Conservation (phyloP, 2,329 filamentous ascomycete species). For the Microdochium bolleyi region DNA sequence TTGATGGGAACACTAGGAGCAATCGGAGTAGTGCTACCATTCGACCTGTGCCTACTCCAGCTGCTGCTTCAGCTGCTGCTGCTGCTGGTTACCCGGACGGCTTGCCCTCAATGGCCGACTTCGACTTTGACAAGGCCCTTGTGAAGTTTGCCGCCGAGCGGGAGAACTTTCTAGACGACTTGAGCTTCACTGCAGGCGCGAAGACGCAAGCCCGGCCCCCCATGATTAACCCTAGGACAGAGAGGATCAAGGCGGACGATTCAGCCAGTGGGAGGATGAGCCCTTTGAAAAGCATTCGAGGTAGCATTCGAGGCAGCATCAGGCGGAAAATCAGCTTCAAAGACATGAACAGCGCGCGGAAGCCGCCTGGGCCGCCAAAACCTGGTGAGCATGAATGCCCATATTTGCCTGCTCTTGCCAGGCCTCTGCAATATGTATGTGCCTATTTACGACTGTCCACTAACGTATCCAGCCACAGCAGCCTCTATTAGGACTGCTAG, state of each 20-base stretch:
- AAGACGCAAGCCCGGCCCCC: conserved; percentile 62
- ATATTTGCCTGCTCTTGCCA: conserved; percentile 4
- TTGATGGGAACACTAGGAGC: conserved; percentile 49
- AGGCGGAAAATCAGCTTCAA: conserved; percentile 85
- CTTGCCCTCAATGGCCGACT: conserved; percentile 46
- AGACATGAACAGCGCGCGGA: conserved; percentile 92
- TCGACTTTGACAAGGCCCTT: conserved; percentile 89
- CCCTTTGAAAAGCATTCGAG: conserved; percentile 49
- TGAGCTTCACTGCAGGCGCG: conserved; percentile 80
- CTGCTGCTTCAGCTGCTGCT: conserved; percentile 8
- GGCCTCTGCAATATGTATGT: conserved; percentile 4
- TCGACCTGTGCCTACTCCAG: conserved; percentile 29
- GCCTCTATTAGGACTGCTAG: conserved; percentile 69
- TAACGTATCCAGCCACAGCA: conserved; percentile 16
- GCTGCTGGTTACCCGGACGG: conserved; percentile 21
- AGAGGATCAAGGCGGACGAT: conserved; percentile 75
- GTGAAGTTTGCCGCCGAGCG: conserved; percentile 93
- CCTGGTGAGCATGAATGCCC: conserved; percentile 49
- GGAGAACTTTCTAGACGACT: conserved; percentile 86
- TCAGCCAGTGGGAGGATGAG: conserved; percentile 41
- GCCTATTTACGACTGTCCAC: conserved; percentile 7
- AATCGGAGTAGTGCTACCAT: conserved; percentile 62
- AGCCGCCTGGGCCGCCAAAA: conserved; percentile 69
- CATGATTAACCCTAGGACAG: conserved; percentile 71
- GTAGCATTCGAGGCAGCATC: conserved; percentile 74